Conservation (phyloP, 306 rosid species). For the Ammopiptanthus mongolicus region DNA sequence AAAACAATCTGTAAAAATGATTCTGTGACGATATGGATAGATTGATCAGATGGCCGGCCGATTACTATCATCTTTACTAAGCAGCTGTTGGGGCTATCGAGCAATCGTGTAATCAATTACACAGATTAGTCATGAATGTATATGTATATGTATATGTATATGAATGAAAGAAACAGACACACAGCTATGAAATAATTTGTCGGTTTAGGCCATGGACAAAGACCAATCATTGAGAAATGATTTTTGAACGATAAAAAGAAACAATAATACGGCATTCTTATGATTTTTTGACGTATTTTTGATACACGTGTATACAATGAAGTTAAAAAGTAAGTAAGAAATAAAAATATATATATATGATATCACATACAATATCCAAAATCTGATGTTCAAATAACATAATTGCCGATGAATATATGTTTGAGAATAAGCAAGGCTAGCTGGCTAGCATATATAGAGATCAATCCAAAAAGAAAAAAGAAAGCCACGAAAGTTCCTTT, state of each 20-base stretch:
- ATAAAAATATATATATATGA: too few relatives aligned
- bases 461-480: not conserved
- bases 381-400: too few relatives aligned
- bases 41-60: not conserved
- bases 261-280: too few relatives aligned
- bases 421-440: not conserved
- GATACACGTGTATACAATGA: too few relatives aligned
- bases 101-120: not conserved
- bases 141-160: too few relatives aligned
- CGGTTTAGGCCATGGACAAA: not conserved
- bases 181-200: conserved; percentile 1
- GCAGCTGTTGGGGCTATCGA: conserved; percentile 4
- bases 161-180: conserved; percentile 5
- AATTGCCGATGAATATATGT: too few relatives aligned
- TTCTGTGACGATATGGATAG: not conserved
- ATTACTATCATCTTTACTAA: not conserved
- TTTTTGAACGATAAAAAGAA: too few relatives aligned
- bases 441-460: not conserved
- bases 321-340: too few relatives aligned
- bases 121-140: not conserved
- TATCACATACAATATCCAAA: too few relatives aligned
- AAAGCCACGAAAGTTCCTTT: not conserved
- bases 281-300: too few relatives aligned
- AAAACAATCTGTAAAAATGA: not conserved
- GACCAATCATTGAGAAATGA: too few relatives aligned